These are phyloP conservation scores for Leishmania tarentolae DNA, from an alignment of 208 protist genomes.

Conservation along the genomic window DNA sequence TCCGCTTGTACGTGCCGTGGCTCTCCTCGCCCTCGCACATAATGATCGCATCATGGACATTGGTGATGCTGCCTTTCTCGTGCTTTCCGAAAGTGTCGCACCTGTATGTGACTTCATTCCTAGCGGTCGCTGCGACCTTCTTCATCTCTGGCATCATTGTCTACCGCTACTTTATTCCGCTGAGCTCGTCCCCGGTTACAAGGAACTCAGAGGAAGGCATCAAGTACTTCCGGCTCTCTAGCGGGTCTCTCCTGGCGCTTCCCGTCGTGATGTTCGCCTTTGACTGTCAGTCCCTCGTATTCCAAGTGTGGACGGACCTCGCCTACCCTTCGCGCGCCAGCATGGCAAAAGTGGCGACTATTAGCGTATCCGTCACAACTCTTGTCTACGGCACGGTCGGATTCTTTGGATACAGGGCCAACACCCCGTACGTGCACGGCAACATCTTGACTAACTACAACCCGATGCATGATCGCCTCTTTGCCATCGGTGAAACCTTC, in stretches of 20 bases:
- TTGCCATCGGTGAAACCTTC: conserved; percentile 42
- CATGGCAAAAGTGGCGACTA: conserved; percentile 60
- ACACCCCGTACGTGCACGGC: conserved; percentile 53
- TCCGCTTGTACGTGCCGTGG: conserved; percentile 49
- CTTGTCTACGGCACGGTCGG: conserved; percentile 59
- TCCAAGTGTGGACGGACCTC: conserved; percentile 61
- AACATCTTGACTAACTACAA: conserved; percentile 81
- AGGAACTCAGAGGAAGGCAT: conserved; percentile 10
- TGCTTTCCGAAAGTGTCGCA: conserved; percentile 51
- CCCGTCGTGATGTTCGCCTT: conserved; percentile 80
- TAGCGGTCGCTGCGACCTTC: conserved; percentile 60
- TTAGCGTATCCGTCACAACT: conserved; percentile 57
- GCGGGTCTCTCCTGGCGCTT: conserved; percentile 40
- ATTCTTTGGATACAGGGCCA: conserved; percentile 61
- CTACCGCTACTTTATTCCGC: conserved; percentile 62
- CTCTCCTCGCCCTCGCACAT: conserved; percentile 37
- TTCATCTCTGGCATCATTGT: conserved; percentile 57
- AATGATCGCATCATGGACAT: conserved; percentile 44
- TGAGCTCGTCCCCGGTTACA: not conserved
- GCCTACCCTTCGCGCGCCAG: conserved; percentile 24
- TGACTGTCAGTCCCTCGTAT: conserved; percentile 75
- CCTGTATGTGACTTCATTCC: conserved; percentile 48
- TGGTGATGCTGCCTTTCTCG: conserved; percentile 64
- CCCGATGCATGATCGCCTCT: conserved; percentile 51
- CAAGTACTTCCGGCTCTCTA: conserved; percentile 50